Percentiles rank a stretch among this genome's conserved stretches.
These are phyloP conservation scores for Ascochyta koolunga DNA, from an alignment of 2,329 filamentous ascomycete species.

Conservation along the genomic window DNA sequence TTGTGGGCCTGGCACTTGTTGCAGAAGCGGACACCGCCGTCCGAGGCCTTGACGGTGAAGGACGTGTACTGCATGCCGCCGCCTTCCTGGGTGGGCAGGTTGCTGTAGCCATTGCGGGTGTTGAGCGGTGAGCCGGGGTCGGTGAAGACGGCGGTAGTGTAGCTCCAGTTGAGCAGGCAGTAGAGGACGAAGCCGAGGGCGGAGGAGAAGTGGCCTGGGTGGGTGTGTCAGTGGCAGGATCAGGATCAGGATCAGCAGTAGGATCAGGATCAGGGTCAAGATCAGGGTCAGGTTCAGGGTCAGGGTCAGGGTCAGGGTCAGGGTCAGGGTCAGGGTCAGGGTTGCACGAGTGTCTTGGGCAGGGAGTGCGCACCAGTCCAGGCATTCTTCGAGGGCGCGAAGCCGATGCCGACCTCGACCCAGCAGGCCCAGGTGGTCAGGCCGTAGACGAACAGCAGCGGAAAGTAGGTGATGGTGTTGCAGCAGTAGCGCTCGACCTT, in stretches of 20 bases:
- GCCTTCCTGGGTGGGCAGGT: conserved; percentile 75
- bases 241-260: too few species aligned
- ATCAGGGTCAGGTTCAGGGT: too few species aligned
- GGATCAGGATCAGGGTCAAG: too few species aligned
- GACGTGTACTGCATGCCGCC: conserved; percentile 64
- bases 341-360: conserved; percentile 4
- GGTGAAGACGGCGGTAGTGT: conserved; percentile 92
- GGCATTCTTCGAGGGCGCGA: conserved; percentile 40
- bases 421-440: conserved; percentile 94
- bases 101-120: conserved; percentile 69
- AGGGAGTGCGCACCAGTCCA: conserved; percentile 42
- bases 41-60: conserved; percentile 85
- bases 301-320: too few species aligned
- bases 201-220: conserved; percentile 56
- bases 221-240: conserved; percentile 1
- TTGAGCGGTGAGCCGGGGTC: conserved; percentile 73
- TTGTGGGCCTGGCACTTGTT: conserved; percentile 97
- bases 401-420: conserved; percentile 77
- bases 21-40: conserved; percentile 86
- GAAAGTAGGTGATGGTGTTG: conserved; percentile 77
- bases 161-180: conserved; percentile 81
- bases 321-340: too few species aligned
- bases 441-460: conserved; percentile 86
- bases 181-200: conserved; percentile 74
- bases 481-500: conserved; percentile 86